Conservation (phyloP, 768 basidiomycete genomes). For the Podaxis carcinomalis region DNA sequence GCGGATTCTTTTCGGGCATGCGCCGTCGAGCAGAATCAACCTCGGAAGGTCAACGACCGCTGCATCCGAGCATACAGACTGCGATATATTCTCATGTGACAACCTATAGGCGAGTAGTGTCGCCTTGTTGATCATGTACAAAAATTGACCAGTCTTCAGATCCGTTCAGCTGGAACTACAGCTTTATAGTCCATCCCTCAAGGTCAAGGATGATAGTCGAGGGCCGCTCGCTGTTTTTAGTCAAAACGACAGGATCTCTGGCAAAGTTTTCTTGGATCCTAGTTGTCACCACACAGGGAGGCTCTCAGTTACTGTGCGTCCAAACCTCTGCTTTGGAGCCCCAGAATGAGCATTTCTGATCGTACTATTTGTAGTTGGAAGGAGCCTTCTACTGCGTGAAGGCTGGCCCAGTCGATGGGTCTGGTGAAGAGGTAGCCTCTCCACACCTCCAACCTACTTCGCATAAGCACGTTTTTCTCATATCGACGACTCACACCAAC, state of each 20-base stretch:
- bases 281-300: constrained; percentile 50
- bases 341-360: not conserved
- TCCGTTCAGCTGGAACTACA: constrained; percentile 56
- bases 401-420: constrained; percentile 18
- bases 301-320: constrained; percentile 49
- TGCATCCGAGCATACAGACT: constrained; percentile 19
- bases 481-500: constrained; percentile 38
- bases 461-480: constrained; percentile 46
- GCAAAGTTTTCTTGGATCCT: constrained; percentile 54
- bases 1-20: constrained; percentile 11
- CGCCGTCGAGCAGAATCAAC: constrained; percentile 26
- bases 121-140: not conserved
- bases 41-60: constrained; percentile 20
- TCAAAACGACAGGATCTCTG: constrained; percentile 55
- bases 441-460: constrained; percentile 11
- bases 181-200: constrained; percentile 59
- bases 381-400: constrained; percentile 49
- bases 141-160: constrained; percentile 23
- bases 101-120: constrained; percentile 11
- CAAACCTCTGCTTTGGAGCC: not conserved
- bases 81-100: constrained; percentile 15
- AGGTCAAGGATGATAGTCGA: constrained; percentile 29
- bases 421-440: constrained; percentile 16
- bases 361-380: constrained; percentile 50
- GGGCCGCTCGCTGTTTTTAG: constrained; percentile 52